Percentiles rank a stretch among this genome's conserved stretches.
Conservation (phyloP, 495 filamentous ascomycete genomes). For the Tuber aestivum region DNA sequence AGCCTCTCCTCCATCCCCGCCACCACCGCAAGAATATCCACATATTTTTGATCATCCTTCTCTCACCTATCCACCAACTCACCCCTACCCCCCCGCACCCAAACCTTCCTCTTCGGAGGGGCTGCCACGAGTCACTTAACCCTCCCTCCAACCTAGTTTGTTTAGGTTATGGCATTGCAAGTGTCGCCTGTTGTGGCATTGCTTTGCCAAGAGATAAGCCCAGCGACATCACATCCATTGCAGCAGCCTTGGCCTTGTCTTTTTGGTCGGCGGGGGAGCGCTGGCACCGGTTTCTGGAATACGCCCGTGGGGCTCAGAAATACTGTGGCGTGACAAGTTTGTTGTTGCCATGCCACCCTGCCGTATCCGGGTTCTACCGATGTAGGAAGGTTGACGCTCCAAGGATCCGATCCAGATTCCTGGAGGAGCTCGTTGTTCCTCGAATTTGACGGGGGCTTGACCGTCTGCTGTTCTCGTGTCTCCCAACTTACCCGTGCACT, state of each 20-base stretch:
- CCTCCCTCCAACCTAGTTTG: too few relatives aligned
- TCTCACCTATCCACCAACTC: too few relatives aligned
- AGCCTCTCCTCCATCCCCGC: too few relatives aligned
- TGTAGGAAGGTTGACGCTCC: background rate
- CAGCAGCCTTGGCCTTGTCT: background rate
- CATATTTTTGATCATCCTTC: too few relatives aligned
- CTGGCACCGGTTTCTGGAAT: background rate
- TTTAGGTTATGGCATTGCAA: background rate
- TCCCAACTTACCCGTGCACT: constrained; percentile 14
- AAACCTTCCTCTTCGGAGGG: too few relatives aligned
- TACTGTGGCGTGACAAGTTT: background rate
- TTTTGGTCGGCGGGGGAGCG: background rate
- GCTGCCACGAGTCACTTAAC: too few relatives aligned
- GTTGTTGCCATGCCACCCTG: too few relatives aligned
- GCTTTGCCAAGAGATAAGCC: background rate
- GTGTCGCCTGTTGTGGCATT: background rate
- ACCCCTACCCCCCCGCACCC: too few relatives aligned
- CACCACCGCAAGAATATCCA: too few relatives aligned
- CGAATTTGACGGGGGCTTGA: background rate
- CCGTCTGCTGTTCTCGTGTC: constrained; percentile 16
- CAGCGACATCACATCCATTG: background rate
- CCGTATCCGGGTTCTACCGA: background rate
- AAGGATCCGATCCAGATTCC: background rate
- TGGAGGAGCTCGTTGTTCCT: background rate
- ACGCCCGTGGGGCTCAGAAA: background rate